These are phyloP conservation scores for Lindgomyces ingoldianus DNA, from an alignment of 495 filamentous ascomycete genomes.

Conservation along the genomic window DNA sequence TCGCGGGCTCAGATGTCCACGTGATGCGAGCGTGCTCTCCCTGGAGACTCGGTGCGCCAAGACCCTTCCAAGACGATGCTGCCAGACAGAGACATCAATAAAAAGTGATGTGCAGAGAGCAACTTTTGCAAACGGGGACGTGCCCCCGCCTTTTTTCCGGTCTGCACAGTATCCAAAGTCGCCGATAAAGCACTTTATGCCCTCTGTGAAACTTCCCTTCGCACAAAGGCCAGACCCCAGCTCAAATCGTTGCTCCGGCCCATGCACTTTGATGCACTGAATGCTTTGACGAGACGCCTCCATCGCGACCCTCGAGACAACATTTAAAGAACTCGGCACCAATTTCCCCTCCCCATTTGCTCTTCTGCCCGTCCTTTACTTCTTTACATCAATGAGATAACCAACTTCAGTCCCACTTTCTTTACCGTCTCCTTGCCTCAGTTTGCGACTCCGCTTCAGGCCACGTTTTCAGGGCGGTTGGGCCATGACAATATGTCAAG, in stretches of 20 bases:
- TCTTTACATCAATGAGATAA: slow-evolving; percentile 20
- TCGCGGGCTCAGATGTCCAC: no score
- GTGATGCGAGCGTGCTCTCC: no score
- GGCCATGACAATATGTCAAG: slow-evolving; percentile 62
- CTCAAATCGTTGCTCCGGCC: not conserved
- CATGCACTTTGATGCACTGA: not conserved
- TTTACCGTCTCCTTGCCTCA: not conserved
- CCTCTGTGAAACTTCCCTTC: not conserved
- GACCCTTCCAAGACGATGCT: not conserved
- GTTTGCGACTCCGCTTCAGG: slow-evolving; percentile 9
- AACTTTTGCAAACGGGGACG: not conserved
- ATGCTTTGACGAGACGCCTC: not conserved
- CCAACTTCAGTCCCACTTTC: not conserved
- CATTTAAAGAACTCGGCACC: not conserved
- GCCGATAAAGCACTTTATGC: no score
- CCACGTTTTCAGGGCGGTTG: slow-evolving; percentile 25
- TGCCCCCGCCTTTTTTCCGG: not conserved
- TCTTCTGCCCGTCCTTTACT: not conserved
- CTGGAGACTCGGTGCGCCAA: not conserved
- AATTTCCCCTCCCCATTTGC: not conserved
- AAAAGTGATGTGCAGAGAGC: not conserved
- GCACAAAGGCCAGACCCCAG: not conserved
- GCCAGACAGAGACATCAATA: not conserved
- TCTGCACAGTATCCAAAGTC: not conserved
- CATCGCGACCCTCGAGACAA: not conserved